Evolutionary conservation across 1,284 basidiomycete genomes (phyloP), one percentile per base, ranked within the genome.

Genomic region (Hypsizygus ulmarius): DNA sequence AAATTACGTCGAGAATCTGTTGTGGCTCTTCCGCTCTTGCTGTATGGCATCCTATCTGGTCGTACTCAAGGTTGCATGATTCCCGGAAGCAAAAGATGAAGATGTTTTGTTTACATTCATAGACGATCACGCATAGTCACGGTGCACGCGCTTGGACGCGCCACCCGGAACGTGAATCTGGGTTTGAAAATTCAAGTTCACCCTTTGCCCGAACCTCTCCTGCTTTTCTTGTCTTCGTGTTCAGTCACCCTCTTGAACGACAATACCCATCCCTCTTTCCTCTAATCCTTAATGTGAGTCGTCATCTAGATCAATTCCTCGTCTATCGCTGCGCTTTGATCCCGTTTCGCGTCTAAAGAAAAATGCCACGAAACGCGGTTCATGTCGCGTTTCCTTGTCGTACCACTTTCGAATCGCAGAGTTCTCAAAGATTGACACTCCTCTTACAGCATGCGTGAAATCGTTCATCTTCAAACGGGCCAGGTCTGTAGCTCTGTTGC

Each of bases 391-490:
- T 70, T 55, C 58, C 63, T 64, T 67, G 68, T 69, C 65, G 68
- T 69, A 69, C 69, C 72, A 72, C 67, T 68, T 69, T 65, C 47
- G 45, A 37, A 39, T 39, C 32, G 38, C 18, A 32, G 29, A 41
- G 47, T 41, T 53, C 40, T 41, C 50, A 53, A 19, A 28, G 11
- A 44, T 66, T 70, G 58, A 68, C 56, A 52, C 51, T 52, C 45
- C 27, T 54, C 50, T 56, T 58, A 54, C 58, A 91, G 87, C 76
- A 91, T 94, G 91, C 87, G 92, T 80, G 93, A 95, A 84, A 95
- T 96, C 73, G 93, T 96, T 67, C 93, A 96, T 76, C 83, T 96
- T 64, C 93, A 96, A 73, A 95, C 93, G 62, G 93, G 93, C 77
- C 90, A 93, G 84, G 89, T 90, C 63, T 63, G 79, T 68, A 39